Conservation (phyloP, 1,284 basidiomycete genomes). For the Ceratobasidium sp. region DNA sequence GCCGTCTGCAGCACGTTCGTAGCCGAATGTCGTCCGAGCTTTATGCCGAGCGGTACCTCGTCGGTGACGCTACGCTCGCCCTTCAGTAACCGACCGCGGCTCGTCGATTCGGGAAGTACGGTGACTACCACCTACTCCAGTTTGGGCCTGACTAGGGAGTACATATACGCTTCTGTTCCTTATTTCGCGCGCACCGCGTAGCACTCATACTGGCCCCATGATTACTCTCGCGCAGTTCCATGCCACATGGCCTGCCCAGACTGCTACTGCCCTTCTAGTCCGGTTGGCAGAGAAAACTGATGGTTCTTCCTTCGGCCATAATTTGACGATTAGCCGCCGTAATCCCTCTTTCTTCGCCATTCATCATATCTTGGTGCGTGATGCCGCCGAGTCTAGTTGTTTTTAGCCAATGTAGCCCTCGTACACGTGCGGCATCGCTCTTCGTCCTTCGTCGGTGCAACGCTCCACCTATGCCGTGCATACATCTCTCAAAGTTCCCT, state of each 20-base stretch:
- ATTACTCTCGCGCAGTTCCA: too few relatives aligned
- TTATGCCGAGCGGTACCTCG: slow-evolving; percentile 16
- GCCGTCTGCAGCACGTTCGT: background rate
- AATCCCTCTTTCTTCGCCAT: too few relatives aligned
- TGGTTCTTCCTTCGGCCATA: slow-evolving; percentile 18
- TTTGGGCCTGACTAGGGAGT: background rate
- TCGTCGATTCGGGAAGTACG: slow-evolving; percentile 25
- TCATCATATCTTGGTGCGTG: too few relatives aligned
- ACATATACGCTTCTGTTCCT: background rate
- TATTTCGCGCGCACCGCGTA: background rate
- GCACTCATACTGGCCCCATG: too few relatives aligned
- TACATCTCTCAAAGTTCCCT: too few relatives aligned
- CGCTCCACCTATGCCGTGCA: too few relatives aligned
- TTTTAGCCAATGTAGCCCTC: too few relatives aligned
- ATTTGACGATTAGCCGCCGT: slow-evolving; percentile 4
- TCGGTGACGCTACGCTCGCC: slow-evolving; percentile 13
- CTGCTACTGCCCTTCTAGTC: slow-evolving; percentile 10
- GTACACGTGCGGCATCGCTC: too few relatives aligned
- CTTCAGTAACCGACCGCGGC: background rate
- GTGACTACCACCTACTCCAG: background rate
- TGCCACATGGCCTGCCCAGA: too few relatives aligned
- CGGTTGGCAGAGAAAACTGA: background rate
- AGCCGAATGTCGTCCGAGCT: slow-evolving; percentile 20
- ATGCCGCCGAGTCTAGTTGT: too few relatives aligned
- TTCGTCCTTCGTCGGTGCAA: too few relatives aligned